Evolutionary conservation across 257 asterid genomes (phyloP).

Genomic region (Ballota nigra): DNA sequence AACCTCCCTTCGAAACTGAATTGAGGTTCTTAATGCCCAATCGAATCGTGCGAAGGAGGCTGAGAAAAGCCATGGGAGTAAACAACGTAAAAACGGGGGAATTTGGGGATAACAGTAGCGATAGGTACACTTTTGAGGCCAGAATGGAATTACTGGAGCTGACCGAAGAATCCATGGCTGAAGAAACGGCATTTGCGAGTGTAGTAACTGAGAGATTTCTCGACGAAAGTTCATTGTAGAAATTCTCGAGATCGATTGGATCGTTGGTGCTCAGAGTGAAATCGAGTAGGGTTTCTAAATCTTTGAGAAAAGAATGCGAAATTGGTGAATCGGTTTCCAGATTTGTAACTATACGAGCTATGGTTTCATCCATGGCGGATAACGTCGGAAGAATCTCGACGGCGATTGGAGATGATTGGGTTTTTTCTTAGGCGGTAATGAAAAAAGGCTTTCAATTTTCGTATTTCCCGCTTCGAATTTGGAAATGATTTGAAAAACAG

Average conservation of each 20-base stretch:
- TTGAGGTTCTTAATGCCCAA: constrained; percentile 49
- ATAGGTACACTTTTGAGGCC: constrained; percentile 72
- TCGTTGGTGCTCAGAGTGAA: constrained; percentile 51
- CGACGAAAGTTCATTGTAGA: constrained; percentile 63
- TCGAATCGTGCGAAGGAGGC: constrained; percentile 69
- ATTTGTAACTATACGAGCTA: constrained; percentile 48
- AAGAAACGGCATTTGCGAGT: constrained; percentile 44
- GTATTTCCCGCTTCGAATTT: constrained; percentile 46
- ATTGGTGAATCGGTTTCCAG: constrained; percentile 49
- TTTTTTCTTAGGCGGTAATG: neutral
- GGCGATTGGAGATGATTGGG: neutral
- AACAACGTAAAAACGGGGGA: constrained; percentile 84
- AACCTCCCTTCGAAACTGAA: constrained; percentile 29
- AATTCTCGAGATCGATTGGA: constrained; percentile 48
- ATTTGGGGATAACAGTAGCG: constrained; percentile 74
- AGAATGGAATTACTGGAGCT: constrained; percentile 42
- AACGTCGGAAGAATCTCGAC: constrained; percentile 14
- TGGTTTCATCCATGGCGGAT: constrained; percentile 63
- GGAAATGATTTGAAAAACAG: neutral
- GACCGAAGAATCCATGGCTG: constrained; percentile 69
- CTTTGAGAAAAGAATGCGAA: constrained; percentile 48
- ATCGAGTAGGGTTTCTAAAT: constrained; percentile 58
- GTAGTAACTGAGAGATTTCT: constrained; percentile 45
- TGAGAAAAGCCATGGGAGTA: constrained; percentile 83
- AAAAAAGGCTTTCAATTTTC: constrained; percentile 41